phyloP scores from a whole-genome alignment of 306 rosid genomes.

The Carpinus fangiana region DNA sequence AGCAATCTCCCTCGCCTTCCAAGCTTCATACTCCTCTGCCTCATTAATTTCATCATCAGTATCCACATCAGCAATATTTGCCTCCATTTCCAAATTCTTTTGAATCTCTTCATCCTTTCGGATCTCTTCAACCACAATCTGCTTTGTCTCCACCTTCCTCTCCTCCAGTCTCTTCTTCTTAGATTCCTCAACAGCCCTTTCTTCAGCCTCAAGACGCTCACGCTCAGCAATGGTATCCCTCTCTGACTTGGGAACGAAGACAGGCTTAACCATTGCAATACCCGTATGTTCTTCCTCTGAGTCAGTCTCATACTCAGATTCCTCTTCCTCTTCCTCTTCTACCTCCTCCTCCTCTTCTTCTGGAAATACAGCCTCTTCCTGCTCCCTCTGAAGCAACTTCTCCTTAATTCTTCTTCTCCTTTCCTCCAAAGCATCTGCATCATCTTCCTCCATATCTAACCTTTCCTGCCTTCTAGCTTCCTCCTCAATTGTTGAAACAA shows the following conservation, averaged over 20 bases:
- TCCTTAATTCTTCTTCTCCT: slow-evolving; percentile 73
- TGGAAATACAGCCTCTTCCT: slow-evolving; percentile 67
- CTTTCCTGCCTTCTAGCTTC: slow-evolving; percentile 87
- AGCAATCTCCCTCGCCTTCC: slow-evolving; percentile 92
- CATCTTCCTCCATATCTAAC: slow-evolving; percentile 77
- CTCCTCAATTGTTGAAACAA: slow-evolving; percentile 86
- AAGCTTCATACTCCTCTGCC: slow-evolving; percentile 96
- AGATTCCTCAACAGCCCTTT: slow-evolving; percentile 70
- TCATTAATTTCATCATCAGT: slow-evolving; percentile 95
- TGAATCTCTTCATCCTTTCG: slow-evolving; percentile 84
- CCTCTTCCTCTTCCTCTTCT: slow-evolving; percentile 81
- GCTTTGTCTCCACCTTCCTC: slow-evolving; percentile 82
- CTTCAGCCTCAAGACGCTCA: slow-evolving; percentile 90
- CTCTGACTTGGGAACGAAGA: slow-evolving; percentile 90
- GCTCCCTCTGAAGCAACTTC: slow-evolving; percentile 78
- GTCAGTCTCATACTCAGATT: slow-evolving; percentile 90
- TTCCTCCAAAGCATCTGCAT: slow-evolving; percentile 76
- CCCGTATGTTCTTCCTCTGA: slow-evolving; percentile 86
- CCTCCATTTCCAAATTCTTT: slow-evolving; percentile 82
- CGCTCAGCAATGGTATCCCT: slow-evolving; percentile 94
- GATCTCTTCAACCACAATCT: slow-evolving; percentile 91
- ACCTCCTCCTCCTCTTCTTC: slow-evolving; percentile 75
- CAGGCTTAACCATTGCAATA: slow-evolving; percentile 92
- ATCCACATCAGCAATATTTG: slow-evolving; percentile 86
- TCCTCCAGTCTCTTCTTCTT: slow-evolving; percentile 76